Conservation (phyloP, 208 protist species). For the Spongospora subterranea region DNA sequence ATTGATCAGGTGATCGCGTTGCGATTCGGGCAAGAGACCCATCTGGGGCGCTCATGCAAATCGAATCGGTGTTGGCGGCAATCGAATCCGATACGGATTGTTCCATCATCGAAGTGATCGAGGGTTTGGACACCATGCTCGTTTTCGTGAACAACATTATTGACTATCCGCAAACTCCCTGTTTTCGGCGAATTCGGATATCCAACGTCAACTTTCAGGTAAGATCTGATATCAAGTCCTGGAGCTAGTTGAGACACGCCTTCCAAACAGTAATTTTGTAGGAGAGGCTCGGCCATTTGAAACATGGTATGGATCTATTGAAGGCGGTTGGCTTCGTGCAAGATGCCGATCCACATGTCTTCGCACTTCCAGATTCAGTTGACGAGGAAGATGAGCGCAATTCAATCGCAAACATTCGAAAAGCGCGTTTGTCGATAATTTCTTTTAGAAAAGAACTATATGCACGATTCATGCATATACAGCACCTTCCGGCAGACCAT, state of each 20-base stretch:
- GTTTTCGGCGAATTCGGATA: not conserved
- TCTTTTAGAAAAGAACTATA: conserved; percentile 9
- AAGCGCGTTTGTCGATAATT: not conserved
- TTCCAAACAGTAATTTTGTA: not conserved
- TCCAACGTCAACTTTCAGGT: conserved; percentile 37
- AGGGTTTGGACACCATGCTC: conserved; percentile 37
- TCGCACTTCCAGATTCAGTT: not conserved
- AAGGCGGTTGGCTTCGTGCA: not conserved
- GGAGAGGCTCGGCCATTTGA: conserved; percentile 2
- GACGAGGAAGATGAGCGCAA: not conserved
- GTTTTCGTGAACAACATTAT: conserved; percentile 17
- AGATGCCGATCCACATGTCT: not conserved
- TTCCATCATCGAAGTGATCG: conserved; percentile 12
- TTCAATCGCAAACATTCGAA: not conserved
- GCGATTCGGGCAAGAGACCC: too few species aligned
- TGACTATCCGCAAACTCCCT: not conserved
- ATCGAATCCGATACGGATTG: not conserved
- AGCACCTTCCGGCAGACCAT: not conserved
- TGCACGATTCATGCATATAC: not conserved
- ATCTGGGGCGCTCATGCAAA: too few species aligned
- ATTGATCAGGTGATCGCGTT: too few species aligned
- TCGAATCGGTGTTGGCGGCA: too few species aligned
- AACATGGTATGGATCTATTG: not conserved
- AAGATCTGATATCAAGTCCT: not conserved
- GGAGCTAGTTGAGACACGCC: not conserved